Evolutionary conservation across 2,329 filamentous ascomycete genomes (phyloP).

Genomic region (Diaporthe sp.): DNA sequence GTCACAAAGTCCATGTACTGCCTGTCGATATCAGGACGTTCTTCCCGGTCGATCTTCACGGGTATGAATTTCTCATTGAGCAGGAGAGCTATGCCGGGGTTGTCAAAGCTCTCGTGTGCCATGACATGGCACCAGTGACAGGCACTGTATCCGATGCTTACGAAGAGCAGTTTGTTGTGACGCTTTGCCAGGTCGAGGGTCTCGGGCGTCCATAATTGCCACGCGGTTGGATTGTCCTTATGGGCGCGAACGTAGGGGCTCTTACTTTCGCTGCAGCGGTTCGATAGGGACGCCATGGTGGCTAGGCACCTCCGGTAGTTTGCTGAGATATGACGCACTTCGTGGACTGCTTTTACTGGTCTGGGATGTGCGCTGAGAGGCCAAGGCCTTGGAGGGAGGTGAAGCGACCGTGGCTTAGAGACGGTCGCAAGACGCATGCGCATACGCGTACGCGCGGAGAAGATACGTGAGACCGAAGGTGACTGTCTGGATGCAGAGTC

Average conservation of each 20-base stretch:
- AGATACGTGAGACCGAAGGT: too few species aligned
- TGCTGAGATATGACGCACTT: neutral
- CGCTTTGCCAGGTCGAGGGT: constrained; percentile 27
- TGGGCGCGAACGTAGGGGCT: constrained; percentile 34
- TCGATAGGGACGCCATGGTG: constrained; percentile 19
- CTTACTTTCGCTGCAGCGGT: constrained; percentile 24
- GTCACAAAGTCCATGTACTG: constrained; percentile 98
- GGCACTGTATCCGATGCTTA: constrained; percentile 32
- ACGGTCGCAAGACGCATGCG: neutral
- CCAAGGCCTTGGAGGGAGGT: neutral
- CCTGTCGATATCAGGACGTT: constrained; percentile 90
- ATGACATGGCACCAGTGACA: constrained; percentile 78
- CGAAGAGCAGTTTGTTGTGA: constrained; percentile 25
- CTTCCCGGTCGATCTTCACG: constrained; percentile 89
- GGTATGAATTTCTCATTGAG: constrained; percentile 88
- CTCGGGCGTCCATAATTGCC: constrained; percentile 35
- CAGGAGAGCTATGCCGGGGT: constrained; percentile 80
- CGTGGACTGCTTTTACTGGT: neutral
- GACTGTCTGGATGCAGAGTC: too few species aligned
- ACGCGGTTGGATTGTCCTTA: constrained; percentile 27
- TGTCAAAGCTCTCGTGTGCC: constrained; percentile 90
- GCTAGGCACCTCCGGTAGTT: neutral
- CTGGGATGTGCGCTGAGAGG: neutral
- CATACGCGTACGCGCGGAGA: too few species aligned
- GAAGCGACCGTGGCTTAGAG: neutral